Base-by-base conservation (phyloP, 2,329 filamentous ascomycete species). In the Magnaporthiopsis poae region DNA sequence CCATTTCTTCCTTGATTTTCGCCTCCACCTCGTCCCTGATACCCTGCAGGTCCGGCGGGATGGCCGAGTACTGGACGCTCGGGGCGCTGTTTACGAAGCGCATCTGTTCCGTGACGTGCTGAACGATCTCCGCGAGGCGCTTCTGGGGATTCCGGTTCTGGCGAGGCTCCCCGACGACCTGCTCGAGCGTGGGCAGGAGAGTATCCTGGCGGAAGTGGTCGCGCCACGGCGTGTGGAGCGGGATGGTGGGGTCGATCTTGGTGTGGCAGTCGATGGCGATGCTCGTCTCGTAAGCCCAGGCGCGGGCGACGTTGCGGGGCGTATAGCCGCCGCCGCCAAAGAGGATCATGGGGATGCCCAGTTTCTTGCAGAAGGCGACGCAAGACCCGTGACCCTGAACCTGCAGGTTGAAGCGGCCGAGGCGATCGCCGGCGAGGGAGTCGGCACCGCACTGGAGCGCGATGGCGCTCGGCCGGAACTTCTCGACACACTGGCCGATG, bases 301-400 rank as follows among this genome's bases (percentile, higher is more conserved):
- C 92, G 66, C 95, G 90, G 60, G 95, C 95, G 8, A 99, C 95
- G 73, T 99, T 99, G 70, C 94, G 87, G 5, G 95, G 93, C 18
- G 95, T 99, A 78, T 99, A 99, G 35, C 95, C 95, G 67, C 95
- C 95, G 59, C 95, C 95, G 61, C 95, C 95, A 67, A 98, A 91
- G 66, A 99, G 86, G 64, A 99, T 87, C 69, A 98, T 84, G 2
- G 95, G 95, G 1, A 96, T 81, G 8, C 85, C 83, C 69, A 92
- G 86, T 62, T 82, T 86, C 77, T 98, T 98, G 77, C 93, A 92
- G 73, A 90, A 97, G 64, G 89, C 87, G 67, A 97, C 91, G 76
- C 95, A 99, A 70, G 89, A 89, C 65, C 92, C 94, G 78, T 99
- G 95, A 18, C 93, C 94, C 75, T 92, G 89, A 68, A 99, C 95